These are phyloP conservation scores for Globisporangium iwayamae DNA, from an alignment of 352 stramenopile species.

Conservation along the genomic window DNA sequence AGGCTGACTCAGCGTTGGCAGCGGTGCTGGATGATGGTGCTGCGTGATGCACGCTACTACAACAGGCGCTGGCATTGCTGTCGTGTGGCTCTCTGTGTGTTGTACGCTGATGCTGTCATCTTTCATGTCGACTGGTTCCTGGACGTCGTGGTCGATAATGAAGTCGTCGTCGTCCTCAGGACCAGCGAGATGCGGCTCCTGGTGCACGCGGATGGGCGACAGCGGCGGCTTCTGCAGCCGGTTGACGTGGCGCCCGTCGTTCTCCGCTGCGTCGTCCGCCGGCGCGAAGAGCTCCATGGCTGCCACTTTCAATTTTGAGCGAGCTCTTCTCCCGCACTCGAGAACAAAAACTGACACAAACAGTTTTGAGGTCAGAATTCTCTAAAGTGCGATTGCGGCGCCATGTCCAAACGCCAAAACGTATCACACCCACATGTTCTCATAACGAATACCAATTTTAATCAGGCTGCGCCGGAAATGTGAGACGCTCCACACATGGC, in stretches of 20 bases:
- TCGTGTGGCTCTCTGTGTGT: background rate
- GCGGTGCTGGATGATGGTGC: background rate
- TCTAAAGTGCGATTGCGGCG: no score
- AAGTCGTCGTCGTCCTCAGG: conserved; percentile 11
- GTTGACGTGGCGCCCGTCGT: conserved; percentile 3
- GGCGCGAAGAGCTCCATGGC: background rate
- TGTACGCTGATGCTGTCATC: background rate
- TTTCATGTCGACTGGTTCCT: background rate
- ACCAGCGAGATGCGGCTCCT: background rate
- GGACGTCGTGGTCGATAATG: background rate
- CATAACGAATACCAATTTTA: no score
- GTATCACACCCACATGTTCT: no score
- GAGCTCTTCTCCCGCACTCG: background rate
- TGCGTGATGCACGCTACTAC: background rate
- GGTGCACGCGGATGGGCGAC: background rate
- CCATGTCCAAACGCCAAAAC: no score
- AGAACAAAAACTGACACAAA: no score
- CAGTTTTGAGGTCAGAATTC: no score
- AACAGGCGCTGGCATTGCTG: background rate
- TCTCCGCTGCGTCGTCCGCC: background rate
- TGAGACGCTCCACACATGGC: no score
- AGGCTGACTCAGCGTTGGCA: background rate
- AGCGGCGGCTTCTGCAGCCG: conserved; percentile 7
- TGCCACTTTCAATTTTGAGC: background rate
- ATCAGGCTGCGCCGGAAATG: no score